Evolutionary conservation across 2,329 filamentous ascomycete genomes (phyloP).

Genomic region (Decorospora gaudefroyi): DNA sequence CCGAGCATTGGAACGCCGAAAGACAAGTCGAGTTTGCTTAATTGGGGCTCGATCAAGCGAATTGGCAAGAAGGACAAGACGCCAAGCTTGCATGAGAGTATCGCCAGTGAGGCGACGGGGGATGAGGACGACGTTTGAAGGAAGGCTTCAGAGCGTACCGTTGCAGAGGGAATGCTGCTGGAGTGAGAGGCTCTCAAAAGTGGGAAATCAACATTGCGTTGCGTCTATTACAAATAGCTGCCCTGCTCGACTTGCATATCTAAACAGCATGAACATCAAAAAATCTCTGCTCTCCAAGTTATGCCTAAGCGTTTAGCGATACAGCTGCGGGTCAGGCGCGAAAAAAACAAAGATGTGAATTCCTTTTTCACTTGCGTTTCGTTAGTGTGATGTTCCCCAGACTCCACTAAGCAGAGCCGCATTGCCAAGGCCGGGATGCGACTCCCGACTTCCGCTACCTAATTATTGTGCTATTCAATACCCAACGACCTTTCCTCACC

Average conservation of each 20-base stretch:
- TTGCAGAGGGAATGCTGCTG: neutral
- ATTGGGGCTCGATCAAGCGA: conserved; percentile 53
- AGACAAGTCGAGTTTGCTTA: conserved; percentile 47
- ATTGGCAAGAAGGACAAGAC: conserved; percentile 52
- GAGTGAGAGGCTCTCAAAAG: too few species aligned
- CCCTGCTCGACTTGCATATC: too few species aligned
- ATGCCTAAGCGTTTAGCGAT: too few species aligned
- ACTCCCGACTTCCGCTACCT: conserved; percentile 5
- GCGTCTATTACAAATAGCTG: too few species aligned
- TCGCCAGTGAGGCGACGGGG: conserved; percentile 49
- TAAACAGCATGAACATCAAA: too few species aligned
- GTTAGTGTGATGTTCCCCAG: conserved; percentile 3
- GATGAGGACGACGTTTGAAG: conserved; percentile 41
- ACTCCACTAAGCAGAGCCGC: conserved; percentile 17
- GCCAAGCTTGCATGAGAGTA: conserved; percentile 54
- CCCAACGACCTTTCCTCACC: neutral
- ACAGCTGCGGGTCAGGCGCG: too few species aligned
- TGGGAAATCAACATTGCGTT: too few species aligned
- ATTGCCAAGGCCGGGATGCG: conserved; percentile 11
- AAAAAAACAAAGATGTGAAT: neutral
- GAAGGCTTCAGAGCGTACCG: neutral
- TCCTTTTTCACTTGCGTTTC: neutral
- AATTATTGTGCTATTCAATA: too few species aligned
- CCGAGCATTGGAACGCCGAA: conserved; percentile 47
- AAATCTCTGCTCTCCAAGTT: too few species aligned